A percentile compares a stretch with the other conserved stretches of the same genome.
phyloP scores from a whole-genome alignment of 345 rosid species.

The Rhizophora mangle region DNA sequence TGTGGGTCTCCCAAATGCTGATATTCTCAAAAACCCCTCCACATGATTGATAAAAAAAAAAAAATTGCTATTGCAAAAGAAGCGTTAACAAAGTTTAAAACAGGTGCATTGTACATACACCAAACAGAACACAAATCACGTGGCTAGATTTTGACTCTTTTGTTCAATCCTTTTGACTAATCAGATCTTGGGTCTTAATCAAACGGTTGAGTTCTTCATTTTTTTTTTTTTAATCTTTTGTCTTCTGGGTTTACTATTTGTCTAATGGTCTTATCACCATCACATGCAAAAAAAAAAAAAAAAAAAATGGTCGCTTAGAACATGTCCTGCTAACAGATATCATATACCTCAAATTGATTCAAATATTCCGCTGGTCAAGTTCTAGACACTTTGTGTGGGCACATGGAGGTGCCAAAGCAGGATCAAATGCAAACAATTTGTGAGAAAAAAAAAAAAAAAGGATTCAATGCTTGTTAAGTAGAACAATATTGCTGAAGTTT shows the following conservation, averaged over 20 bases:
- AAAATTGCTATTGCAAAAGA: slow-evolving; percentile 21
- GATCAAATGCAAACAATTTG: too few relatives aligned
- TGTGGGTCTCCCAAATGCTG: slow-evolving; percentile 38
- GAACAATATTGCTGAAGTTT: too few relatives aligned
- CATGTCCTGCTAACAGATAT: neutral
- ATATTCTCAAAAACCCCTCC: slow-evolving; percentile 32
- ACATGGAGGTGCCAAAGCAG: slow-evolving; percentile 6
- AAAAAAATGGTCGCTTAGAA: neutral
- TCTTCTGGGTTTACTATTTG: neutral
- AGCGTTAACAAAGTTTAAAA: neutral
- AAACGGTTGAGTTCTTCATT: neutral
- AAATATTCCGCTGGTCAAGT: slow-evolving; percentile 13
- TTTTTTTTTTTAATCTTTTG: neutral
- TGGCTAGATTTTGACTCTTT: slow-evolving; percentile 46
- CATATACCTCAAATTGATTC: neutral
- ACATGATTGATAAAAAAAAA: slow-evolving; percentile 19
- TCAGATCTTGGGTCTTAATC: slow-evolving; percentile 9
- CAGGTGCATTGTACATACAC: slow-evolving; percentile 25
- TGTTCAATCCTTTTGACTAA: slow-evolving; percentile 31
- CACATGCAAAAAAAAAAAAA: neutral
- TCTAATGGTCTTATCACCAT: neutral
- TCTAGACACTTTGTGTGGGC: neutral
- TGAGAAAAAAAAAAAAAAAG: too few relatives aligned
- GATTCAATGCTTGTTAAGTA: too few relatives aligned
- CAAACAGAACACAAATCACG: slow-evolving; percentile 41